Percentiles rank a stretch among this genome's conserved stretches.
These are phyloP conservation scores for Amylocystis lapponica DNA, from an alignment of 768 basidiomycete species.

Conservation along the genomic window DNA sequence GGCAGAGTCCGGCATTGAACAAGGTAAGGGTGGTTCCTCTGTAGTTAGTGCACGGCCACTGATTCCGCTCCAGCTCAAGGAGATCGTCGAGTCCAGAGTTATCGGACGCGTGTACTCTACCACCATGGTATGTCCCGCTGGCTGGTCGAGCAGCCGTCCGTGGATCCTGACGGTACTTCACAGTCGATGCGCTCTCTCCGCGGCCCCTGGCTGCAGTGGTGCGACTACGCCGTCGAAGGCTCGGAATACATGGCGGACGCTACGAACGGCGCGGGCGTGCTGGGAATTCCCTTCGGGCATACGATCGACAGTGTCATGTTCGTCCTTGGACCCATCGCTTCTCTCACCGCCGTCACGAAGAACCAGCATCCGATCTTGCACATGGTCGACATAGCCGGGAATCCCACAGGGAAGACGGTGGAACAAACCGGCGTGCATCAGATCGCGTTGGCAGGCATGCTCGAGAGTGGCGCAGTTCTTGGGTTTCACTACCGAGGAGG, in stretches of 20 bases:
- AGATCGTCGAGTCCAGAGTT: constrained; percentile 23
- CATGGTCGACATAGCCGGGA: constrained; percentile 21
- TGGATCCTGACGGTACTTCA: neutral
- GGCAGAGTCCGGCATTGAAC: constrained; percentile 21
- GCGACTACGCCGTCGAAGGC: constrained; percentile 6
- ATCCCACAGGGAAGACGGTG: constrained; percentile 21
- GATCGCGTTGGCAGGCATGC: constrained; percentile 22
- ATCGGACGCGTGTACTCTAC: constrained; percentile 28
- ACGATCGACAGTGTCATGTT: constrained; percentile 23
- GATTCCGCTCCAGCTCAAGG: constrained; percentile 28
- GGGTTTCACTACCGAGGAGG: constrained; percentile 23
- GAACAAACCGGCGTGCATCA: constrained; percentile 22
- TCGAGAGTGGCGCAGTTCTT: constrained; percentile 26
- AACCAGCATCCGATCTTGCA: constrained; percentile 23
- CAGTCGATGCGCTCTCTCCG: neutral
- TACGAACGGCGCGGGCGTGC: constrained; percentile 20
- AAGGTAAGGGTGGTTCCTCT: no score
- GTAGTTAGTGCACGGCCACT: no score
- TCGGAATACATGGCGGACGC: constrained; percentile 7
- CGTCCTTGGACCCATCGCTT: constrained; percentile 27
- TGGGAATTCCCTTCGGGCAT: constrained; percentile 26
- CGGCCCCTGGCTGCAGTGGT: neutral
- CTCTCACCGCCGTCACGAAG: constrained; percentile 21
- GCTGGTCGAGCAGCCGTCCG: neutral
- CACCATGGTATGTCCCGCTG: constrained; percentile 15